Evolutionary conservation across 2,329 filamentous ascomycete species (phyloP).

Genomic region (Phialemonium atrogriseum): DNA sequence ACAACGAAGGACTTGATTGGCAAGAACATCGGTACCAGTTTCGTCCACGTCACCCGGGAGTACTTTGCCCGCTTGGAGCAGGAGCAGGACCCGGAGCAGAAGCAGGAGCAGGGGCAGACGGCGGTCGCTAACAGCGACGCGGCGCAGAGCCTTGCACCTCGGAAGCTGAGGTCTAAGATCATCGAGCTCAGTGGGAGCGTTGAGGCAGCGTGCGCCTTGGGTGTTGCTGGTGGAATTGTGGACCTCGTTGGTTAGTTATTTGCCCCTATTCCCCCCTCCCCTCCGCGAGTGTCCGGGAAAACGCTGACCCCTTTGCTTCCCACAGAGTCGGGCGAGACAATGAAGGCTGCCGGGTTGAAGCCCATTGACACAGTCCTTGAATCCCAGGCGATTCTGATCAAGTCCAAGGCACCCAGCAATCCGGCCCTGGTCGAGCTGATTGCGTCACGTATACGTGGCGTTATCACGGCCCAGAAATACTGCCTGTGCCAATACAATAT

Average conservation of each 20-base stretch:
- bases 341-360: conserved; percentile 90
- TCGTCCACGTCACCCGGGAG: conserved; percentile 71
- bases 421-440: conserved; percentile 76
- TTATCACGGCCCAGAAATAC: conserved; percentile 90
- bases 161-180: conserved; percentile 72
- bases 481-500: conserved; percentile 97
- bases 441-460: conserved; percentile 76
- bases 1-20: conserved; percentile 74
- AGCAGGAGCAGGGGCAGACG: conserved; percentile 49
- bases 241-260: conserved; percentile 77
- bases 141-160: conserved; percentile 20
- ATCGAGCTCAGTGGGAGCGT: conserved; percentile 95
- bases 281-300: not conserved
- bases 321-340: conserved; percentile 92
- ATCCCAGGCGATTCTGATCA: conserved; percentile 83
- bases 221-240: conserved; percentile 93
- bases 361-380: conserved; percentile 90
- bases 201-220: conserved; percentile 90
- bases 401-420: conserved; percentile 77
- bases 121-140: conserved; percentile 27
- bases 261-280: conserved; percentile 1
- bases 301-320: not conserved
- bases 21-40: conserved; percentile 92
- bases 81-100: conserved; percentile 35
- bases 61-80: conserved; percentile 78